A percentile compares a stretch with the other conserved stretches of the same genome.
phyloP scores from a whole-genome alignment of 1,284 basidiomycete species.

The Fomitopsis betulina region DNA sequence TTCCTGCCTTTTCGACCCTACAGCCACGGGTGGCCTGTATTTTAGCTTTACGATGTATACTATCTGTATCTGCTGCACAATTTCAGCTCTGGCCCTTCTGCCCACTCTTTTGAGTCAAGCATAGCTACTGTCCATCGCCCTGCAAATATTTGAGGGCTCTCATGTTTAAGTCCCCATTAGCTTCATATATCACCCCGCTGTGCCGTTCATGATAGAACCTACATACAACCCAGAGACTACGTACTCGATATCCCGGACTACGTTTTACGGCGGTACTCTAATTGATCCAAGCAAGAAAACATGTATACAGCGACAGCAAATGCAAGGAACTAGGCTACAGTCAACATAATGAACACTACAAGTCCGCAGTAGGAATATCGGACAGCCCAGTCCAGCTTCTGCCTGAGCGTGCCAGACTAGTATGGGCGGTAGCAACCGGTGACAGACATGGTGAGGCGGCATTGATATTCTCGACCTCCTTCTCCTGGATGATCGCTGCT shows the following conservation, averaged over 20 bases:
- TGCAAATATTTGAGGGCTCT: too few relatives aligned
- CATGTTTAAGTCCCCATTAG: background rate
- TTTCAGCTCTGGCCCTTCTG: slow-evolving; percentile 5
- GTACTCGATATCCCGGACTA: background rate
- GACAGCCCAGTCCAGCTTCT: slow-evolving; percentile 9
- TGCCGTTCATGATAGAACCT: too few relatives aligned
- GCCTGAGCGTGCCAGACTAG: background rate
- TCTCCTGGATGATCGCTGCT: slow-evolving; percentile 53
- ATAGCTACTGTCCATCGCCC: slow-evolving; percentile 1
- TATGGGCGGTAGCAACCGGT: slow-evolving; percentile 24
- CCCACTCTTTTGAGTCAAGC: background rate
- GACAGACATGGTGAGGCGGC: slow-evolving; percentile 27
- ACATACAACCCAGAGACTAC: too few relatives aligned
- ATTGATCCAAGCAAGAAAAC: background rate
- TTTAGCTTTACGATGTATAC: slow-evolving; percentile 10
- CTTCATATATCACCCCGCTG: background rate
- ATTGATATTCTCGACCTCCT: slow-evolving; percentile 52
- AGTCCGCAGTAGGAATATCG: background rate
- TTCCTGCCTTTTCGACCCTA: slow-evolving; percentile 1
- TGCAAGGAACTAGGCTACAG: slow-evolving; percentile 9
- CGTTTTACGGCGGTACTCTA: background rate
- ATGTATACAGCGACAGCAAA: slow-evolving; percentile 2
- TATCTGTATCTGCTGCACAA: slow-evolving; percentile 12
- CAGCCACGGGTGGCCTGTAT: slow-evolving; percentile 15
- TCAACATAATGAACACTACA: background rate